Evolutionary conservation across 2,329 filamentous ascomycete genomes (phyloP), one percentile per base, ranked within the genome.

Genomic region (Parastagonospora nodorum): DNA sequence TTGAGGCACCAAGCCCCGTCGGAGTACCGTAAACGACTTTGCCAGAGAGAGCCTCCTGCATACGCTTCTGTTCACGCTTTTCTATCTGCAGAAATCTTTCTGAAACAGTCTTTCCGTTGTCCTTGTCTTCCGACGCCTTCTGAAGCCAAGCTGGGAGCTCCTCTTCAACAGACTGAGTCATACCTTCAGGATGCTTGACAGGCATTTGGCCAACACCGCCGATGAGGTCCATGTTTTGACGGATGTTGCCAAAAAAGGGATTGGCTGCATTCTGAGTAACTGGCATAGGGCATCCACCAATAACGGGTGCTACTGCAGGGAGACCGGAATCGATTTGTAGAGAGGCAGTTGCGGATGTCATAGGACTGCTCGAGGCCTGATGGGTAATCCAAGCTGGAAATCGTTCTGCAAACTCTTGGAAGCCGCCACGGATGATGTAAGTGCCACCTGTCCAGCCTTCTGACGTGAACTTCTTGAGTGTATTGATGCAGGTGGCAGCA

Each of bases 201-300:
- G 83, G 69, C 57, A 87, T 85, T 63, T 96, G 92, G 0, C 94
- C 94, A 9, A 97, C 93, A 15, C 94, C 94, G 60, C 91, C 92
- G 29, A 95, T 88, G 14, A 99, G 80, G 67, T 97, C 94, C 84
- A 95, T 93, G 58, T 97, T 96, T 72, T 97, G 94, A 37, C 94
- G 86, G 63, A 99, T 97, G 58, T 97, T 97, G 54, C 87, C 86
- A 72, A 97, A 97, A 77, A 99, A 97, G 0, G 93, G 92, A 63
- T 95, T 96, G 0, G 86, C 82, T 1, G 85, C 84, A 52, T 85
- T 86, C 58, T 85, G 82, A 0, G 84, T 81, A 33, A 78, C 78
- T 1, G 94, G 94, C 71, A 97, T 85, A 51, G 85, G 84, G 56
- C 96, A 96, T 6, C 93, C 93, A 50, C 93, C 94, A 50, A 92